Conservation (phyloP, 1,139 yeast genomes). For the Kodamaea sp. region DNA sequence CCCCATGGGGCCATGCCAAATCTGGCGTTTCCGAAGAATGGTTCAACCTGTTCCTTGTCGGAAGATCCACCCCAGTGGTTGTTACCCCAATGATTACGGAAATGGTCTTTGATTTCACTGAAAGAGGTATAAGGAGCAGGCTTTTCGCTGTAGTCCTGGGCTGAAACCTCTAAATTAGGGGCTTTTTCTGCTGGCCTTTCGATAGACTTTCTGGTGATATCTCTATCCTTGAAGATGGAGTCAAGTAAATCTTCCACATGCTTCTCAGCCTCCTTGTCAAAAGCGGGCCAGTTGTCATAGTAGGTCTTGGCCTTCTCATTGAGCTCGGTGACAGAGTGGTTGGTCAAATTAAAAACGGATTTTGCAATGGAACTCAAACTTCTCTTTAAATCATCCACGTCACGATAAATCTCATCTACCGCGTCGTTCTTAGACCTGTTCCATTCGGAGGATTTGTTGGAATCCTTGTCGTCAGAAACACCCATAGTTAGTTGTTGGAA, state of each 20-base stretch:
- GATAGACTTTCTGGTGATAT: neutral
- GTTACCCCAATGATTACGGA: neutral
- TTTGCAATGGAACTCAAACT: conserved; percentile 19
- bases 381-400: conserved; percentile 20
- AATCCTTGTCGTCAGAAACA: neutral
- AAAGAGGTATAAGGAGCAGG: conserved; percentile 1
- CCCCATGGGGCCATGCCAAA: neutral
- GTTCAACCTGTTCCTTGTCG: neutral
- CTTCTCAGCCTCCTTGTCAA: conserved; percentile 7
- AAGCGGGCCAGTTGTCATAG: conserved; percentile 1
- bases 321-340: conserved; percentile 26
- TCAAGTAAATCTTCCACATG: neutral
- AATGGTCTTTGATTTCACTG: conserved; percentile 4
- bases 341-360: conserved; percentile 23
- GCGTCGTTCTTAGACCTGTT: neutral
- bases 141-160: neutral
- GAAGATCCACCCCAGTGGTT: neutral
- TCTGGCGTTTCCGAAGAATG: neutral
- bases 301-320: conserved; percentile 25
- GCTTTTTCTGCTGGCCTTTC: conserved; percentile 3
- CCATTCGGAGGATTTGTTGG: neutral
- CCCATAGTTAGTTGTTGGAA: no score
- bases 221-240: neutral
- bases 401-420: conserved; percentile 21
- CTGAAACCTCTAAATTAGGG: neutral